Evolutionary conservation across 345 rosid species (phyloP), one percentile per base, ranked within the genome.

Genomic region (Gossypium sturtianum): DNA sequence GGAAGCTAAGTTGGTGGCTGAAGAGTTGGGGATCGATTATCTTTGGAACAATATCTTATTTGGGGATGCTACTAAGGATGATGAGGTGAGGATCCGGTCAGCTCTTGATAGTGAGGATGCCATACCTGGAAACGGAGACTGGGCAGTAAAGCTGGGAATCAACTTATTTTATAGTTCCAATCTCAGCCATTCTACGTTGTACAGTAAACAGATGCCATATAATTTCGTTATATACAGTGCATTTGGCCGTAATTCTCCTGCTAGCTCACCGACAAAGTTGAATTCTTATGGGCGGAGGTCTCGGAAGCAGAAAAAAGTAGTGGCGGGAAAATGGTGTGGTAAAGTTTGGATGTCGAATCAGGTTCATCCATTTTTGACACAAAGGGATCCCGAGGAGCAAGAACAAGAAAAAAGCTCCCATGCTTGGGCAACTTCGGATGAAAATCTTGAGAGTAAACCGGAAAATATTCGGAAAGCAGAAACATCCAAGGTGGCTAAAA

Each of bases 281-380:
- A 76, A 85, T 70, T 75, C 76, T 43, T 76, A 78, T 60, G 88
- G 91, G 66, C 84, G 83, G 86, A 81, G 88, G 79, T 64, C 83
- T 61, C 77, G 75, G 70, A 88, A 81, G 80, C 98, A 79, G 84
- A 93, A 80, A 82, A 93, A 91, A 65, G 87, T 85, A 49, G 98
- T 92, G 80, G 97, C 81, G 1, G 98, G 98, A 38, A 94, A 87
- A 87, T 94, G 98, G 98, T 94, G 98, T 79, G 98, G 98, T 65
- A 92, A 84, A 80, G 92, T 92, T 79, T 94, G 98, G 98, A 94
- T 91, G 97, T 94, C 98, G 70, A 91, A 87, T 86, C 97, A 91
- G 87, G 97, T 94, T 78, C 98, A 94, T 82, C 87, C 95, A 44
- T 82, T 91, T 81, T 78, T 94, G 76, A 79, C 81, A 43, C 79